phyloP scores from a whole-genome alignment of 306 rosid genomes.

The Cicer cuneatum region DNA sequence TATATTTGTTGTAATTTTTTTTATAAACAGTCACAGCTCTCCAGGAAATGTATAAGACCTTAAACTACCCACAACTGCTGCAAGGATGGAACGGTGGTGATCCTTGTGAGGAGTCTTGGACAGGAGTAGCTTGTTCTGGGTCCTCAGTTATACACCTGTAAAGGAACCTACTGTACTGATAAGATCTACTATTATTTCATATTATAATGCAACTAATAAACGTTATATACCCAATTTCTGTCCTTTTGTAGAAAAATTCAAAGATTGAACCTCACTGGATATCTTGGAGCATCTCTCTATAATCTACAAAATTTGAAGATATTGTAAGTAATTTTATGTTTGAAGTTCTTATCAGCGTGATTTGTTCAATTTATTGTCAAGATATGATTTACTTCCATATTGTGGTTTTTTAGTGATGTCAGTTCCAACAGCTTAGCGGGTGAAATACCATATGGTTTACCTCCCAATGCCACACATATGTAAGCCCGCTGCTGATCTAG shows the following conservation, averaged over 20 bases:
- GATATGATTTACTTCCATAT: slow-evolving; percentile 24
- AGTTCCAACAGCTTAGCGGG: slow-evolving; percentile 77
- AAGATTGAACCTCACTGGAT: slow-evolving; percentile 80
- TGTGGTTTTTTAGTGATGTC: slow-evolving; percentile 70
- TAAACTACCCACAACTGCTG: slow-evolving; percentile 65
- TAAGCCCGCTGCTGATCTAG: slow-evolving; percentile 46
- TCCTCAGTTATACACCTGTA: slow-evolving; percentile 87
- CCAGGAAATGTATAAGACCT: slow-evolving; percentile 62
- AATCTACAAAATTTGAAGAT: slow-evolving; percentile 71
- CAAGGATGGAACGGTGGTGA: slow-evolving; percentile 76
- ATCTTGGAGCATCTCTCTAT: slow-evolving; percentile 65
- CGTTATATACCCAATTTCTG: slow-evolving; percentile 22
- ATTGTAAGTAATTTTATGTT: slow-evolving; percentile 57
- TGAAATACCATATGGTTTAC: slow-evolving; percentile 71
- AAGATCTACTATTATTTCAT: slow-evolving; percentile 2
- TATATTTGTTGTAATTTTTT: neutral
- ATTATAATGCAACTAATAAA: slow-evolving; percentile 22
- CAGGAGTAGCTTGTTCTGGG: slow-evolving; percentile 79
- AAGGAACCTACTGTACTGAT: slow-evolving; percentile 32
- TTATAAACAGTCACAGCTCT: slow-evolving; percentile 67
- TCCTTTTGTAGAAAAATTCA: slow-evolving; percentile 65
- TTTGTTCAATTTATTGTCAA: neutral
- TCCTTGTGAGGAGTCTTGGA: slow-evolving; percentile 92
- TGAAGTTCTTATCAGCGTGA: neutral
- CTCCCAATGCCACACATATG: slow-evolving; percentile 89